Evolutionary conservation across 2,329 filamentous ascomycete species (phyloP), one percentile per base, ranked within the genome.

Genomic region (Metarhizium album): DNA sequence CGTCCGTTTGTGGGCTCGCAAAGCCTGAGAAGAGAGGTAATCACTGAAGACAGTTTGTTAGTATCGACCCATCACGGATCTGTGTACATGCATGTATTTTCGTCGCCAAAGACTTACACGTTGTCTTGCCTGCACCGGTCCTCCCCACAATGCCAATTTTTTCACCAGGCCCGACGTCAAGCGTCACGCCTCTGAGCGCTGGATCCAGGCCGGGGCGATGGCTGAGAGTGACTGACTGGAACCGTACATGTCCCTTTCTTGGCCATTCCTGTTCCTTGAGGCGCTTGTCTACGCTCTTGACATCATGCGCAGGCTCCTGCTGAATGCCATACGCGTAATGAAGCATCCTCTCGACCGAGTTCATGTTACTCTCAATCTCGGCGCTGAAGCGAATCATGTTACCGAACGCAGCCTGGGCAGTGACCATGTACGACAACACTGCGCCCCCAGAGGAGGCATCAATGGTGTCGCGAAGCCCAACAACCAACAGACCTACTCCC

Each of bases 81-180:
- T 23, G 18, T 42, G 31, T 6, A 37, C 14, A n/a, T 7, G 4
- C 33, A 37, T 37, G 33, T 1, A 5, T 7, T n/a, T n/a, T 13
- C 33, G 16, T 1, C 11, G 33, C 11, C 11, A 2, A 27, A 47
- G 45, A 50, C 51, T 40, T 42, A 52, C 51, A 33, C 20, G 51
- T 55, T 9, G 51, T 93, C 73, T 95, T 95, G 48, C 90, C 90
- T n/a, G 89, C 89, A 55, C 89, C 89, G 1, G 89, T 95, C 54
- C 89, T 80, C 49, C 89, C 89, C 33, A 95, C 90, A 51, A 95
- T 90, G 50, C 89, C 89, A n/a, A 95, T 85, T 69, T 93, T 93
- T 69, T 95, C 87, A n/a, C 80, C 80, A 2, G 88, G 80, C 31
- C 80, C 73, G 50, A 95, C 87, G 60, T 84, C 84, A 73, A 95